Base-by-base conservation (phyloP, 2,329 filamentous ascomycete genomes). In the Hymenoscyphus fructigenus region DNA sequence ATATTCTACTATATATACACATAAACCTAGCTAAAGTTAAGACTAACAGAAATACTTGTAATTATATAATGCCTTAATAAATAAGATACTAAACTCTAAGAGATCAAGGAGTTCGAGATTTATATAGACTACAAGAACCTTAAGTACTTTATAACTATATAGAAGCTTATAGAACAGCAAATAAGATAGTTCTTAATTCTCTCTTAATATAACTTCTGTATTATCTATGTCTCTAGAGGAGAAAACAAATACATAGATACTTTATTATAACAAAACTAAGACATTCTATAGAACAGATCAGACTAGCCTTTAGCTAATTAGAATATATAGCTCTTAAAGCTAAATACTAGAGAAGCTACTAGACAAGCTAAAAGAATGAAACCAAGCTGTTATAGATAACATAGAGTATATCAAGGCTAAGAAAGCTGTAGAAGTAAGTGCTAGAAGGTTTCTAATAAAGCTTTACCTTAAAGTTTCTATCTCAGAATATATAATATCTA, bases 41-140 rank as follows among this genome's bases (percentile, higher is more conserved):
- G n/a, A n/a, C n/a, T n/a, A n/a, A 44, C n/a, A n/a, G 38, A 44
- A n/a, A 44, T 44, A n/a, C 38, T 44, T 44, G 7, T 3, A 2
- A 44, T 44, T 44, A 44, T 44, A 44, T 5, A 5, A 44, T 44
- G 7, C 15, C 38, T 44, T 2, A 14, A 44, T 2, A 6, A 44
- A 44, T 44, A 44, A 6, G 9, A 44, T 20, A 34, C 28, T n/a
- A 28, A 65, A 17, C 28, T 65, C 26, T 1, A 26, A 29, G 34
- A 59, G 9, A 10, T 57, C 26, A 47, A 62, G 5, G 6, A 62
- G 9, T 59, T 65, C 28, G n/a, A 57, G n/a, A 62, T 65, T 23
- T 32, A 38, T 41, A 62, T 56, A 10, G 59, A 65, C 26, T 47
- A 65, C 34, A 59, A 62, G 26, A 65, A 65, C 23, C 53, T 65